phyloP scores from a whole-genome alignment of 2,329 filamentous ascomycete genomes.

The Fulvia fulva region DNA sequence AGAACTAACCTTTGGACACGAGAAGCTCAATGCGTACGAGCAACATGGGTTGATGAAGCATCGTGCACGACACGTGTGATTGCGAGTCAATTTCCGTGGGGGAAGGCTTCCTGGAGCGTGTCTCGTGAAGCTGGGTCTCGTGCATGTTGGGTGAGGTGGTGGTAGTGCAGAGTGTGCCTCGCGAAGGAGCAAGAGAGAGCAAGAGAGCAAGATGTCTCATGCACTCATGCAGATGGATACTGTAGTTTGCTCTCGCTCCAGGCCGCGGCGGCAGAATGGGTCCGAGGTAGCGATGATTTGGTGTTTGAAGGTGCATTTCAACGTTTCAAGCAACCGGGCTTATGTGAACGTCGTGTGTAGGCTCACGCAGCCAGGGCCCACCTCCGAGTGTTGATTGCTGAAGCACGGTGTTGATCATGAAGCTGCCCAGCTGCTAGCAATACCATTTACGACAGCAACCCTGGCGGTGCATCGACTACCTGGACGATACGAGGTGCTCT shows the following conservation, averaged over 20 bases:
- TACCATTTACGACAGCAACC: neutral
- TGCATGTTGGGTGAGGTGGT: no score
- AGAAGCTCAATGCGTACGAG: neutral
- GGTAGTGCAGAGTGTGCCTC: neutral
- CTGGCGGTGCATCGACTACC: neutral
- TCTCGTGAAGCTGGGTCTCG: no score
- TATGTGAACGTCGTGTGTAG: conserved; percentile 1
- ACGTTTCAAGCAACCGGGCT: conserved; percentile 7
- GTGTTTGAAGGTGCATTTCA: conserved; percentile 9
- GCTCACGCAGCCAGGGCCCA: neutral
- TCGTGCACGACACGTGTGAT: neutral
- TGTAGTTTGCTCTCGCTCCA: neutral
- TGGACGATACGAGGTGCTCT: neutral
- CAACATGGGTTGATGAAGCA: neutral
- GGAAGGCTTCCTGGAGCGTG: neutral
- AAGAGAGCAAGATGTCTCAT: neutral
- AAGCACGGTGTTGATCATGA: neutral
- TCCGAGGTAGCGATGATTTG: neutral
- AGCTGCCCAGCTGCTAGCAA: neutral
- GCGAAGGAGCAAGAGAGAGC: neutral
- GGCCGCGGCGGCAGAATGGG: neutral
- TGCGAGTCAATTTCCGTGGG: neutral
- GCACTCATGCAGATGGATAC: neutral
- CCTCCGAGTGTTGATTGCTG: no score
- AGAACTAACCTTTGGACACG: neutral